A percentile compares a stretch with the other conserved stretches of the same genome.
Evolutionary conservation across 176 grass and related monocot species (phyloP).

Genomic region (Avena insularis): DNA sequence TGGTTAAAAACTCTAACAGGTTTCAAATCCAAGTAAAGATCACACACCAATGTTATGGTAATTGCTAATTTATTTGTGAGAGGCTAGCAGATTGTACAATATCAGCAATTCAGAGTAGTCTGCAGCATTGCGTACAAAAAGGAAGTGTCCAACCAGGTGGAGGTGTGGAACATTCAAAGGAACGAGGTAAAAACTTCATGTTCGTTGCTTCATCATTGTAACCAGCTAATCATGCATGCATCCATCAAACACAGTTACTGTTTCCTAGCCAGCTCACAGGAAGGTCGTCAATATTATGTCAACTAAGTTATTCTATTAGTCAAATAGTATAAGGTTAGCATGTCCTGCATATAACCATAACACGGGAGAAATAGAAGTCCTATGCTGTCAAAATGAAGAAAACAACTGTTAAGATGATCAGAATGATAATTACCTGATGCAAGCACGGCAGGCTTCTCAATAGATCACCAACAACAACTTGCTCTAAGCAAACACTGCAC

Average conservation of each 20-base stretch:
- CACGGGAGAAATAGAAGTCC: neutral
- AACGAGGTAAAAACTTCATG: neutral
- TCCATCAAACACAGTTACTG: neutral
- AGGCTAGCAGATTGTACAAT: constrained; percentile 14
- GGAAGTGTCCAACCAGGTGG: constrained; percentile 2
- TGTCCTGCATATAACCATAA: constrained; percentile 4
- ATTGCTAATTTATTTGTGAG: neutral
- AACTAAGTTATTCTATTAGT: neutral
- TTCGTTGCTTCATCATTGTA: neutral
- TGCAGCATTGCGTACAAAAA: neutral
- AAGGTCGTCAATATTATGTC: constrained; percentile 5
- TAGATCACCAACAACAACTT: constrained; percentile 77
- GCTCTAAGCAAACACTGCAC: constrained; percentile 97
- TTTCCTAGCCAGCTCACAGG: constrained; percentile 1
- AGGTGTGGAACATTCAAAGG: neutral
- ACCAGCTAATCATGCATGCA: neutral
- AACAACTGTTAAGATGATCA: constrained; percentile 34
- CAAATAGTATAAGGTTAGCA: neutral
- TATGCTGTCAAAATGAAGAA: constrained; percentile 3
- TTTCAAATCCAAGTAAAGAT: neutral
- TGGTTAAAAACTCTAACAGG: neutral
- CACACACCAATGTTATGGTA: neutral
- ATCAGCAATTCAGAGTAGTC: constrained; percentile 20
- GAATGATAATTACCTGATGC: constrained; percentile 73
- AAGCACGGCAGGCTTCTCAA: constrained; percentile 93